These are phyloP conservation scores for Pseudocercospora fuligena DNA, from an alignment of 2,329 filamentous ascomycete genomes.

Conservation along the genomic window DNA sequence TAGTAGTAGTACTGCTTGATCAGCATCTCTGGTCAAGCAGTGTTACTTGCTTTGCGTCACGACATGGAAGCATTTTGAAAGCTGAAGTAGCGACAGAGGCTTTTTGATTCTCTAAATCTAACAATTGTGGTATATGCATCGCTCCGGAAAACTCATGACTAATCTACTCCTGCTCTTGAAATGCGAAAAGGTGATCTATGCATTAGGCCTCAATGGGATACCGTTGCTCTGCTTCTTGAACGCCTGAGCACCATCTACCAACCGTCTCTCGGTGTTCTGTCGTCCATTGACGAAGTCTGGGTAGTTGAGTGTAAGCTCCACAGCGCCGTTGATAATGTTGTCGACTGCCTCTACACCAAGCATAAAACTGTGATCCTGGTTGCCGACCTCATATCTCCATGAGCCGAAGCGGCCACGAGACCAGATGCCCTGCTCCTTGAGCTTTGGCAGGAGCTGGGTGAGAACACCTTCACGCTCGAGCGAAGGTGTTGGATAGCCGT, in stretches of 20 bases:
- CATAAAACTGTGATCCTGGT: slow-evolving; percentile 99
- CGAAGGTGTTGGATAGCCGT: slow-evolving; percentile 94
- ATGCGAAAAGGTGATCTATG: neutral
- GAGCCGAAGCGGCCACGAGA: slow-evolving; percentile 96
- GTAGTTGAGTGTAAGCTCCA: slow-evolving; percentile 94
- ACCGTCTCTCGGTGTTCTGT: slow-evolving; percentile 67
- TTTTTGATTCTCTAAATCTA: neutral
- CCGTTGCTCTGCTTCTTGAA: slow-evolving; percentile 51
- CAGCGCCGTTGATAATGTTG: slow-evolving; percentile 84
- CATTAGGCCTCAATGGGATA: slow-evolving; percentile 11
- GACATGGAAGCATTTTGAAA: neutral
- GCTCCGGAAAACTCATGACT: neutral
- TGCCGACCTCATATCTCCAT: slow-evolving; percentile 97
- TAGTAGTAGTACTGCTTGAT: neutral
- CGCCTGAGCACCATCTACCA: slow-evolving; percentile 65
- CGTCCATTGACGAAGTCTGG: slow-evolving; percentile 91
- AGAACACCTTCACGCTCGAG: slow-evolving; percentile 95
- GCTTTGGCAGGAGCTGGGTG: slow-evolving; percentile 87
- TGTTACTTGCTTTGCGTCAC: too few species aligned
- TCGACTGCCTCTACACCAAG: slow-evolving; percentile 92
- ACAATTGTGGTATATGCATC: slow-evolving; percentile 7
- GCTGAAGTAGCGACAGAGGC: neutral
- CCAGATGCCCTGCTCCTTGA: slow-evolving; percentile 89
- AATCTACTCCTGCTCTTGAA: neutral
- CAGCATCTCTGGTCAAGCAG: too few species aligned